Base-by-base conservation (phyloP, 106 monocot genomes). In the Allium sativum region DNA sequence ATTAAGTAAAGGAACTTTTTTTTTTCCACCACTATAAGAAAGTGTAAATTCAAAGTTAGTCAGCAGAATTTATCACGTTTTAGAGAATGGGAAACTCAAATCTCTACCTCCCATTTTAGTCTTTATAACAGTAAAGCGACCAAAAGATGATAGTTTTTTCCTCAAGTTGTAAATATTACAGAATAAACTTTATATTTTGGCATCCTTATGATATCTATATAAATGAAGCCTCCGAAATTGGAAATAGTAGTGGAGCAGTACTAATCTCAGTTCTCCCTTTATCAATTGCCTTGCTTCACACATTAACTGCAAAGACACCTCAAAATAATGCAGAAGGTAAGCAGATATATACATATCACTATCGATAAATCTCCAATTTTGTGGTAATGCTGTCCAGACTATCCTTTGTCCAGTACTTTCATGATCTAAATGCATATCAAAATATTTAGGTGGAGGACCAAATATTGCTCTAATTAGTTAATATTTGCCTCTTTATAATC, bases 181-280 rank as follows among this genome's bases (percentile, higher is more conserved):
- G 41, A 59, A 59, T 59, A 59, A 59, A 59, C 42, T 56, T 22
- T 10, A 42, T 15, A 0, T 3, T 21, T 42, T n/a, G 8, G 15
- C 10, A 42, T 42, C 42, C 31, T 42, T 59, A 13, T 31, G 42
- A 59, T 59, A 40, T 42, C 42, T 59, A 59, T 59, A 42, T 59
- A 59, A 59, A 8, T 22, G 8, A 59, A 42, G 14, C 58, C 9
- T 15, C 21, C 41, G 13, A 13, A 41, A 42, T 15, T 42, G 1
- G 4, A 13, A 13, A 42, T 14, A 13, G 14, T n/a, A 59, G 58
- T 13, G 41, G 40, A 40, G 14, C 14, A 40, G 42, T n/a, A 9
- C 58, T 59, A 31, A 31, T 59, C 41, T 40, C 55, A 53, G 31
- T 53, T 7, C 18, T 7, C 19, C 22, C 18, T 55, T 8, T 56